Base-by-base conservation (phyloP, 495 filamentous ascomycete species). In the Neurospora sp. region DNA sequence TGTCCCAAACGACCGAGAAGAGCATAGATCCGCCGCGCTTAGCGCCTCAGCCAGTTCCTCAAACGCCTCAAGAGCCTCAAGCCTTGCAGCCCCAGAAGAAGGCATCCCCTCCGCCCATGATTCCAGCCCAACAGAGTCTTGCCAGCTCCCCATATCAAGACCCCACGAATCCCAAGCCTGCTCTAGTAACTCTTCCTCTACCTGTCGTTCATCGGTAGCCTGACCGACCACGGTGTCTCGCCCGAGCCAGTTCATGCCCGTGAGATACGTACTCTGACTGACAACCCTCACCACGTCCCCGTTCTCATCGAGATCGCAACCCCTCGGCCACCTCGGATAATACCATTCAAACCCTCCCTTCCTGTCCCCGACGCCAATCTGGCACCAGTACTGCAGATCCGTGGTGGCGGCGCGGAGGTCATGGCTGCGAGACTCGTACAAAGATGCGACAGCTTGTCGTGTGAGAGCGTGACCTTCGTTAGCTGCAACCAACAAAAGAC, bases 311-410 rank as follows among this genome's bases (percentile, higher is more conserved):
- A 91, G 76, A 77, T 94, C 92, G 5, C 83, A 78, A 0, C 91
- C 90, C 31, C 83, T 88, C 18, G 93, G 92, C 89, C 89, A 94
- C 46, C 89, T 86, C 71, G 86, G 90, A 81, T 88, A 92, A 72
- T 96, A 91, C 96, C 96, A 99, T 71, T 96, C 93, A 35, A 97
- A 85, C 3, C 95, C 94, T 2, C 92, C 91, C 78, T 92, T 92
- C 16, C 89, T 85, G 77, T 96, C 95, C n/a, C 96, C 96, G 37
- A 98, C 89, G 1, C 89, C 94, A 81, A 98, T 94, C 81, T 98
- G 96, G 77, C 96, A 98, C 94, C 94, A 98, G 80, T 96, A 97
- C 75, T 97, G 90, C 12, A 99, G 85, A 70, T 99, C 93, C 73
- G 88, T 91, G n/a, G 98, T 89, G 0, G 90, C 89, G 38, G 89